Conservation (phyloP, 2,329 filamentous ascomycete species). For the Arthrobotrys conoides region DNA sequence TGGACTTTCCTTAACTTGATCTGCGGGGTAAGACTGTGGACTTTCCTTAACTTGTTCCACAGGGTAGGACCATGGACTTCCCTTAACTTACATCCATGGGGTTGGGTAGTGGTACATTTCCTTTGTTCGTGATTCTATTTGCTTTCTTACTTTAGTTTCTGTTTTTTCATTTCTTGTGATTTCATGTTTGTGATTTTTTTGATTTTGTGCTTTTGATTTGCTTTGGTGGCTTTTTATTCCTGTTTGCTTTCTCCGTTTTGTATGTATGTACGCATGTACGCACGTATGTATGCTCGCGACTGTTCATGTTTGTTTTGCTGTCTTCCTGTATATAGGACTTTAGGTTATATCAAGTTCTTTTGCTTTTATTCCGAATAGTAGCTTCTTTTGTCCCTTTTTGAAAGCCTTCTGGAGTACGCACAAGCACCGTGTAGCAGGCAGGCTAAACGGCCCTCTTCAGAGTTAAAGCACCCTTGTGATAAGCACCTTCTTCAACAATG, state of each 20-base stretch:
- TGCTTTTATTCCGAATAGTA: neutral
- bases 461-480: no score
- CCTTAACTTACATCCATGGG: slow-evolving; percentile 17
- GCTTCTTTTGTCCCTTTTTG: no score
- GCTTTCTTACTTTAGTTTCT: neutral
- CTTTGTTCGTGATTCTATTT: neutral
- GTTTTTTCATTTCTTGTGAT: neutral
- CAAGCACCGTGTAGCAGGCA: no score
- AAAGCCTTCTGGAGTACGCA: no score
- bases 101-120: slow-evolving; percentile 5
- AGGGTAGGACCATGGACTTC: slow-evolving; percentile 1
- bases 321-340: neutral
- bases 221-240: neutral
- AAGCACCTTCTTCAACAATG: no score
- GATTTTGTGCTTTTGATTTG: neutral
- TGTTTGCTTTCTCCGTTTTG: neutral
- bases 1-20: slow-evolving; percentile 36
- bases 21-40: slow-evolving; percentile 31
- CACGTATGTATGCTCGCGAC: slow-evolving; percentile 19
- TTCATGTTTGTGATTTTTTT: neutral
- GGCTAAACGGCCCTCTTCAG: no score
- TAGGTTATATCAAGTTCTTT: neutral
- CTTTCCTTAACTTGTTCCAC: slow-evolving; percentile 32
- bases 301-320: neutral
- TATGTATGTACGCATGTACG: slow-evolving; percentile 7